Conservation (phyloP, 1,139 yeast genomes). For the Sugiyamaella grinbergsii region DNA sequence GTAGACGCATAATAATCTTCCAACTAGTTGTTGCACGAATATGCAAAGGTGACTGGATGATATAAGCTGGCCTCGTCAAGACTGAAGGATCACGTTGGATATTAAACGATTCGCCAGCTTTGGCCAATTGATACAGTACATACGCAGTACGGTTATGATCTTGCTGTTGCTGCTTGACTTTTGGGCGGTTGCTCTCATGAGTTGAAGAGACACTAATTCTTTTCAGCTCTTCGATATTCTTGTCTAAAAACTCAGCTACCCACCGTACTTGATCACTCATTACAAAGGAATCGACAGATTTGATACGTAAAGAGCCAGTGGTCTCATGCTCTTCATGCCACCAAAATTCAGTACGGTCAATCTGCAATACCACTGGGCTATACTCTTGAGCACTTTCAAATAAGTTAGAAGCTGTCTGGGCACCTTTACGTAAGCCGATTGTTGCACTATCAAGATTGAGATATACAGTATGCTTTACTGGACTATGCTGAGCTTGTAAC, state of each 20-base stretch:
- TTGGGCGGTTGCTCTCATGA: constrained; percentile 12
- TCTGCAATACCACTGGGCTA: constrained; percentile 34
- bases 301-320: constrained; percentile 36
- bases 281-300: constrained; percentile 35
- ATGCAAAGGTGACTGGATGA: constrained; percentile 72
- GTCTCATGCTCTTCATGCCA: constrained; percentile 33
- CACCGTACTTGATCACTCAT: constrained; percentile 34
- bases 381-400: constrained; percentile 23
- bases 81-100: constrained; percentile 87
- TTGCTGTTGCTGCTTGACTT: constrained; percentile 14
- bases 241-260: constrained; percentile 33
- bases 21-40: constrained; percentile 82
- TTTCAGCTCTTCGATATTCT: constrained; percentile 28
- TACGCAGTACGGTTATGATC: constrained; percentile 31
- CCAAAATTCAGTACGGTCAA: constrained; percentile 39
- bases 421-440: constrained; percentile 31
- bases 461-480: constrained; percentile 30
- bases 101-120: constrained; percentile 60
- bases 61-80: constrained; percentile 82
- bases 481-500: constrained; percentile 28
- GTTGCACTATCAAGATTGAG: constrained; percentile 30
- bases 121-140: constrained; percentile 58
- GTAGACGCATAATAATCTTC: constrained; percentile 76
- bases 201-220: constrained; percentile 18
- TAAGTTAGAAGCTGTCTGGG: constrained; percentile 2